Evolutionary conservation across 106 monocot genomes (phyloP).

Genomic region (Dactylorhiza incarnata): DNA sequence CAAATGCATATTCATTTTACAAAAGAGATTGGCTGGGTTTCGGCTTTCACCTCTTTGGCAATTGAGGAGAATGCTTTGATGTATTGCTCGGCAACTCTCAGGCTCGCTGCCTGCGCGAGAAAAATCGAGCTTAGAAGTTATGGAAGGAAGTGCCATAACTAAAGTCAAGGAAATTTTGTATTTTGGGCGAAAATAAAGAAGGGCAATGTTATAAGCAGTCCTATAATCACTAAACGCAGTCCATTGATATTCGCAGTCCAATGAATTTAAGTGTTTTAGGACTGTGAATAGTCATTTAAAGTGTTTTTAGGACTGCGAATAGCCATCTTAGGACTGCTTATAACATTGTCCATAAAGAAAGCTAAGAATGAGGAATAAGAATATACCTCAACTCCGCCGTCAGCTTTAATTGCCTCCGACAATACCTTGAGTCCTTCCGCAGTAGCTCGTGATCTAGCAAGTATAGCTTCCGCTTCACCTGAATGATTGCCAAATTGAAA

Average conservation of each 20-base stretch:
- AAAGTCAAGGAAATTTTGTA: not conserved
- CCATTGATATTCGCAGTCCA: no score
- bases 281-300: no score
- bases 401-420: slow-evolving; percentile 46
- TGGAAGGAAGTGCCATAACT: not conserved
- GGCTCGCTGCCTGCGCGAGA: slow-evolving; percentile 25
- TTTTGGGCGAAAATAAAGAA: no score
- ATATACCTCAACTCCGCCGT: slow-evolving; percentile 69
- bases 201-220: no score
- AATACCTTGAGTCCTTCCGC: slow-evolving; percentile 56
- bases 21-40: not conserved
- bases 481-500: slow-evolving; percentile 4
- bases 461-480: slow-evolving; percentile 86
- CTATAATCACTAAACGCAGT: no score
- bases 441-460: slow-evolving; percentile 68
- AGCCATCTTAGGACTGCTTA: no score
- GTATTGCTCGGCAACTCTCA: slow-evolving; percentile 39
- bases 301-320: no score
- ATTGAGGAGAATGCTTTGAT: slow-evolving; percentile 27
- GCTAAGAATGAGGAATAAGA: not conserved
- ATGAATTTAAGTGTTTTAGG: no score
- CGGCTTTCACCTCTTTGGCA: slow-evolving; percentile 22
- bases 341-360: no score
- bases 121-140: not conserved
- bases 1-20: not conserved